Percentiles rank a stretch among this genome's conserved stretches.
Conservation (phyloP, 164 flowering plant species). For the Amborella trichopoda region DNA sequence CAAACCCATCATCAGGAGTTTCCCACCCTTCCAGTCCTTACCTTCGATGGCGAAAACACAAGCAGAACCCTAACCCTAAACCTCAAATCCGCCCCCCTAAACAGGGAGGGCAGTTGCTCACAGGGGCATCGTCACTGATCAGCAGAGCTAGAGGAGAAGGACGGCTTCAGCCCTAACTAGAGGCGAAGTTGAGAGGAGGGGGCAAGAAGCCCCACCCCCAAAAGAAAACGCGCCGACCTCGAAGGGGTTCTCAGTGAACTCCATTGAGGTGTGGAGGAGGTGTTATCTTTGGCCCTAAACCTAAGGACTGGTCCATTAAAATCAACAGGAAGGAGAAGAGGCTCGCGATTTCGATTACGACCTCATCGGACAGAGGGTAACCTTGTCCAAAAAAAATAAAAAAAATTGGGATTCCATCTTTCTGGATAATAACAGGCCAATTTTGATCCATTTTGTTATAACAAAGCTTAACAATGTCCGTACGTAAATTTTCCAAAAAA, state of each 20-base stretch:
- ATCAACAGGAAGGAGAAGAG: constrained; percentile 88
- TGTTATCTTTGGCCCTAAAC: constrained; percentile 87
- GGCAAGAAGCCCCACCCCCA: constrained; percentile 84
- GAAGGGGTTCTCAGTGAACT: constrained; percentile 73
- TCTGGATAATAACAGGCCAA: too few species aligned
- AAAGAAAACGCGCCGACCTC: constrained; percentile 84
- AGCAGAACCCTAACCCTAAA: constrained; percentile 53
- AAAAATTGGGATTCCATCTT: too few species aligned
- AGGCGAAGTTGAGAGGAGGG: constrained; percentile 87
- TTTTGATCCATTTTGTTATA: too few species aligned
- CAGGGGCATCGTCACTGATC: constrained; percentile 76
- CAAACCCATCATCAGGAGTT: constrained; percentile 24
- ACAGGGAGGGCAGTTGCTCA: constrained; percentile 94
- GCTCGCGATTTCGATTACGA: constrained; percentile 76
- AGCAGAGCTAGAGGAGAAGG: constrained; percentile 69
- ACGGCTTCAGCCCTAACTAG: constrained; percentile 96
- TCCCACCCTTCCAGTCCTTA: constrained; percentile 65
- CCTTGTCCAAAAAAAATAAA: too few species aligned
- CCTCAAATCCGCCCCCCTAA: constrained; percentile 71
- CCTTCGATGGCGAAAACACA: constrained; percentile 67
- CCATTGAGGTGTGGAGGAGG: constrained; percentile 98
- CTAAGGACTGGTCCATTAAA: constrained; percentile 83
- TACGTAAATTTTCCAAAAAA: too few species aligned
- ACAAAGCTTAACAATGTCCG: too few species aligned
- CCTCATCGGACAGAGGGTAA: too few species aligned